phyloP scores from a whole-genome alignment of 2,329 filamentous ascomycete species.

The Mycosphaerella sp. region DNA sequence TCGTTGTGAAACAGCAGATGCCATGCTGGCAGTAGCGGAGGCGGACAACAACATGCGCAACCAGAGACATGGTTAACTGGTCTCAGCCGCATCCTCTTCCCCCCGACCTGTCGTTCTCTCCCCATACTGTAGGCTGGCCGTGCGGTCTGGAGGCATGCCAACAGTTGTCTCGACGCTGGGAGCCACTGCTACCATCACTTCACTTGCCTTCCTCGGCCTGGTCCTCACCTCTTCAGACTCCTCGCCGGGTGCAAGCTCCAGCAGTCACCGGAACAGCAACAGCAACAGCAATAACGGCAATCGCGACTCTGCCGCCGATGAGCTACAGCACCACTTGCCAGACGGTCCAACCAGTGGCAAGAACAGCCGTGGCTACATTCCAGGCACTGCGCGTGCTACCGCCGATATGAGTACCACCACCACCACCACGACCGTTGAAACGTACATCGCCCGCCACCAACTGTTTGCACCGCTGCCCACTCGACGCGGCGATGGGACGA shows the following conservation, averaged over 20 bases:
- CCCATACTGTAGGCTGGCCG: background rate
- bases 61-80: slow-evolving; percentile 7
- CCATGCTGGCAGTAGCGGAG: slow-evolving; percentile 3
- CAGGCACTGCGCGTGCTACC: slow-evolving; percentile 4
- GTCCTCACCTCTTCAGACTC: slow-evolving; percentile 1
- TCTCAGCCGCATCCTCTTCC: background rate
- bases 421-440: background rate
- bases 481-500: slow-evolving; percentile 3
- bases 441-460: slow-evolving; percentile 3
- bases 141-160: slow-evolving; percentile 8
- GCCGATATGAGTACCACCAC: slow-evolving; percentile 8
- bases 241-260: background rate
- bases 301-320: background rate
- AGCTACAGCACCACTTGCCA: background rate
- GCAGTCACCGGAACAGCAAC: background rate
- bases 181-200: slow-evolving; percentile 7
- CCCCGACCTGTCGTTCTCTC: background rate
- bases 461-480: slow-evolving; percentile 2
- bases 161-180: slow-evolving; percentile 6
- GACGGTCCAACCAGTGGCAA: slow-evolving; percentile 1
- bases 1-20: slow-evolving; percentile 8
- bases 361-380: background rate
- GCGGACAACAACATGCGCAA: background rate
- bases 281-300: background rate
- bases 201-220: slow-evolving; percentile 5